Conservation (phyloP, 176 grass and related monocot species). For the Oryza coarctata region DNA sequence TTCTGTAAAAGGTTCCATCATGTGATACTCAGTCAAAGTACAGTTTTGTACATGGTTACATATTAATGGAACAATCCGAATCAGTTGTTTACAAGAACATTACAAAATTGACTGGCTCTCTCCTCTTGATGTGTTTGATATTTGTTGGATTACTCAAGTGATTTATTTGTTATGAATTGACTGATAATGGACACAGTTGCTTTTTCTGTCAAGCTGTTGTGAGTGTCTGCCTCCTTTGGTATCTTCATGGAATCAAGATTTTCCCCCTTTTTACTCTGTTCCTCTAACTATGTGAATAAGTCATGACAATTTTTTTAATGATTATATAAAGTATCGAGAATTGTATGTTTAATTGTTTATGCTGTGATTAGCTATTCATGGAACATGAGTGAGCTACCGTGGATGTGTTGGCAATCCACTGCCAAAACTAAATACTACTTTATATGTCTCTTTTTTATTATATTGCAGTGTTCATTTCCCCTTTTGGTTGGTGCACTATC, state of each 20-base stretch:
- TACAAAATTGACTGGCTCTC: neutral
- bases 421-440: neutral
- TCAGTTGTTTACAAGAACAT: neutral
- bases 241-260: neutral
- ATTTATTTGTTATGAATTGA: neutral
- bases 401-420: neutral
- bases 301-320: neutral
- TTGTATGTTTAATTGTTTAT: neutral
- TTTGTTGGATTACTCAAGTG: neutral
- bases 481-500: neutral
- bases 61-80: neutral
- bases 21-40: neutral
- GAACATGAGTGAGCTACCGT: neutral
- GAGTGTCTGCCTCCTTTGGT: neutral
- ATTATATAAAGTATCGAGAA: neutral
- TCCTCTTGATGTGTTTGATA: neutral
- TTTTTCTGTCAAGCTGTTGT: conserved; percentile 17
- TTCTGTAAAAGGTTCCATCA: neutral
- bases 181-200: neutral
- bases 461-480: neutral
- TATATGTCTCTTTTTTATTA: neutral
- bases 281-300: neutral
- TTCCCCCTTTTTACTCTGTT: neutral
- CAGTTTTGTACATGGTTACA: neutral
- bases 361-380: neutral